These are phyloP conservation scores for Leishmania tropica DNA, from an alignment of 208 protist genomes.

Conservation along the genomic window DNA sequence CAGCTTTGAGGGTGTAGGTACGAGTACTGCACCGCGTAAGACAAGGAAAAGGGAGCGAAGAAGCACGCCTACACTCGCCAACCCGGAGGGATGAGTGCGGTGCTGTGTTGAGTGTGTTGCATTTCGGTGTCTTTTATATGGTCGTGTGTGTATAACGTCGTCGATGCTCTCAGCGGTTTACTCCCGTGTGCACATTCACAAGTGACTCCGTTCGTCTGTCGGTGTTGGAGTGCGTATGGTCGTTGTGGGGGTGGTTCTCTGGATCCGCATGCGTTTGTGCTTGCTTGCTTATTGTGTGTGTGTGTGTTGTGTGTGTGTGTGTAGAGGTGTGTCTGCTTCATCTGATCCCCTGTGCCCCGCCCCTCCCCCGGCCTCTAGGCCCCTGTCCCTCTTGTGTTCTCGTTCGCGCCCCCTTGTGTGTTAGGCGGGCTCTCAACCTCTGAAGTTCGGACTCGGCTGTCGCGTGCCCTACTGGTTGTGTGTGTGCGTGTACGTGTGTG, in stretches of 20 bases:
- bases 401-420: neutral
- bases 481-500: neutral
- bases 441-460: neutral
- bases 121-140: neutral
- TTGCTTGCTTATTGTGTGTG: neutral
- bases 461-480: neutral
- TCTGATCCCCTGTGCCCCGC: neutral
- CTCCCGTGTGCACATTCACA: neutral
- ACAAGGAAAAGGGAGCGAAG: neutral
- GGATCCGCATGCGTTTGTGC: neutral
- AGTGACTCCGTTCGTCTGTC: neutral
- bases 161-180: neutral
- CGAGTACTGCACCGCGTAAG: neutral
- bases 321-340: neutral
- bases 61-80: neutral
- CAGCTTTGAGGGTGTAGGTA: slow-evolving; percentile 36
- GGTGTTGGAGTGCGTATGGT: neutral
- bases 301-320: neutral
- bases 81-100: neutral
- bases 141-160: neutral
- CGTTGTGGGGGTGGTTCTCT: neutral
- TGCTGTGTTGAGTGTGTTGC: neutral
- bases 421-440: neutral
- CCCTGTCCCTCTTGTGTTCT: neutral
- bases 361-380: neutral